Evolutionary conservation across 495 filamentous ascomycete genomes (phyloP), one percentile per base, ranked within the genome.

Genomic region (Penicillium canescens): DNA sequence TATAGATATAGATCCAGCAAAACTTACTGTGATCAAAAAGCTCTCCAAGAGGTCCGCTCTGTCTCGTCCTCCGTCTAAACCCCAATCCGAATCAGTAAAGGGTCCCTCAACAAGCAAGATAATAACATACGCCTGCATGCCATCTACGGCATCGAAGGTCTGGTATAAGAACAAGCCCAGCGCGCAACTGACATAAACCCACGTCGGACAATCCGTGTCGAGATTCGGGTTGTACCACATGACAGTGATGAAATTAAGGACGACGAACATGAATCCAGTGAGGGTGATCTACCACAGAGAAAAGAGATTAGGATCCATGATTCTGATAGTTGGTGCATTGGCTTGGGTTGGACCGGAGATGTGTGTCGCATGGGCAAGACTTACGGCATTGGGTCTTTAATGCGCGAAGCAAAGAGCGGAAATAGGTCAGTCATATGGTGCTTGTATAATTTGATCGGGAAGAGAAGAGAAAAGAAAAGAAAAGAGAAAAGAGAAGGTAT

Each of bases 111-210:
- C 42, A 16, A 28, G 26, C 11, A 33, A 42, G 40, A 33, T 35
- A 41, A 48, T 5, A 2, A 78, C 87, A 46, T 82, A 89, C 82
- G 94, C 94, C 68, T 98, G 94, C 34, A 90, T 83, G 39, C 94
- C 94, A 75, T 98, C 94, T 46, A 96, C 90, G 5, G 93, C 94
- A 73, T 98, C 94, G 70, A 98, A 97, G 1, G 94, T 98, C 79
- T 98, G 94, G 66, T 98, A 98, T 33, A 98, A 72, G 68, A 97
- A 96, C 59, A 98, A 72, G 2, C 94, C 94, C 42, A 88, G 73
- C 18, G 95, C 85, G 86, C 91, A 98, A 56, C 84, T 87, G 46
- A 85, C 87, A 78, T 98, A 98, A 13, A 98, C 94, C 94, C 93
- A 98, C 0, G 79, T 56, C 6, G 94, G 94, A 68, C 92, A 97